Evolutionary conservation across 768 basidiomycete species (phyloP).

Genomic region (Sarcodon sp.): DNA sequence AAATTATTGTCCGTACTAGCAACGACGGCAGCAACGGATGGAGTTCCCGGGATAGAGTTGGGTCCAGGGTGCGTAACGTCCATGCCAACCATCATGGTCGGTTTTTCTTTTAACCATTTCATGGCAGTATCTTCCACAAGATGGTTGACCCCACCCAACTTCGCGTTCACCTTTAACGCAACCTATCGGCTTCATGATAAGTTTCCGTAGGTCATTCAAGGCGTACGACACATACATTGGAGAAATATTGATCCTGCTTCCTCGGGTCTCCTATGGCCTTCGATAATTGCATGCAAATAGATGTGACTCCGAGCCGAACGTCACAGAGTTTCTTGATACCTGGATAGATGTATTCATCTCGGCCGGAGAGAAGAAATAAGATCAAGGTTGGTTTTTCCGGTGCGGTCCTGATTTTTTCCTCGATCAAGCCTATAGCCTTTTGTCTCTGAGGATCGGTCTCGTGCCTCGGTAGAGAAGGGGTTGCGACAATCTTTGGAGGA

Average conservation of each 20-base stretch:
- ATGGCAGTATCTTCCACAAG: slow-evolving; percentile 39
- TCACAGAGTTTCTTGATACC: slow-evolving; percentile 73
- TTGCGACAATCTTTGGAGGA: slow-evolving; percentile 23
- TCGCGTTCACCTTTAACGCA: slow-evolving; percentile 72
- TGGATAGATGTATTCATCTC: slow-evolving; percentile 69
- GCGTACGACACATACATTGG: slow-evolving; percentile 25
- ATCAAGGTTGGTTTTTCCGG: slow-evolving; percentile 43
- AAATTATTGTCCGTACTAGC: slow-evolving; percentile 60
- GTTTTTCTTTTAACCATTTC: slow-evolving; percentile 50
- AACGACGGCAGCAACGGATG: slow-evolving; percentile 76
- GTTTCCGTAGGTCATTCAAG: too few relatives aligned
- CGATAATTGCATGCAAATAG: slow-evolving; percentile 53
- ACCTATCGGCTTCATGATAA: slow-evolving; percentile 16
- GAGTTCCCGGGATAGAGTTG: slow-evolving; percentile 52
- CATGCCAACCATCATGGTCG: slow-evolving; percentile 78
- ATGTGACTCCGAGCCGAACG: slow-evolving; percentile 60
- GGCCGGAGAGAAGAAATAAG: slow-evolving; percentile 52
- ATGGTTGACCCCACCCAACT: slow-evolving; percentile 77
- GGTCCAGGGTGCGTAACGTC: slow-evolving; percentile 78
- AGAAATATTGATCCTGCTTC: slow-evolving; percentile 71
- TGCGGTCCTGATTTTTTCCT: slow-evolving; percentile 11
- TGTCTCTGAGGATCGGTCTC: slow-evolving; percentile 23
- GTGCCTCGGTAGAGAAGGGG: slow-evolving; percentile 19
- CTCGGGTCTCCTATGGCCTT: slow-evolving; percentile 43
- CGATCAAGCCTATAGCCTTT: slow-evolving; percentile 29